Percentiles rank a stretch among this genome's conserved stretches.
Evolutionary conservation across 2,329 filamentous ascomycete species (phyloP).

Genomic region (Apiospora rasikravindrae): DNA sequence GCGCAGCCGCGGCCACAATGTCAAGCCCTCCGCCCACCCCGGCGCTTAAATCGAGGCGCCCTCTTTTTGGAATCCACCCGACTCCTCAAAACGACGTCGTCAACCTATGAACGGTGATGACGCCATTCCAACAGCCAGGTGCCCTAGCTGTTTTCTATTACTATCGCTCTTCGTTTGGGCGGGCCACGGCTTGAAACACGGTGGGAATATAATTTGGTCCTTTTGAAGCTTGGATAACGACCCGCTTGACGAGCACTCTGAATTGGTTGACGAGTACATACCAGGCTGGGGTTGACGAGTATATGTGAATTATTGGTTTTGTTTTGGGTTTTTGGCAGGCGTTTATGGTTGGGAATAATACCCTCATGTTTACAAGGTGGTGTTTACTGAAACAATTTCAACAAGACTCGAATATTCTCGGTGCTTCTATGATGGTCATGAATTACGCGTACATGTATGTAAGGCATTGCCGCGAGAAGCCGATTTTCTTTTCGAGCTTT

Average conservation of each 20-base stretch:
- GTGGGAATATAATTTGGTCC: too few relatives aligned
- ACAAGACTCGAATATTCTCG: background rate
- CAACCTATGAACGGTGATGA: background rate
- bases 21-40: conserved; percentile 33
- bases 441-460: too few relatives aligned
- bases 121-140: too few relatives aligned
- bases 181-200: too few relatives aligned
- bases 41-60: conserved; percentile 29
- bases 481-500: too few relatives aligned
- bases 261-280: background rate
- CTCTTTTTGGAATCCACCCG: background rate
- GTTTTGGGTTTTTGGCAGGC: background rate
- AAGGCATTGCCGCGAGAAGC: too few relatives aligned
- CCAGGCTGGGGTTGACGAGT: background rate
- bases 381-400: background rate
- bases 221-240: background rate
- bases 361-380: background rate
- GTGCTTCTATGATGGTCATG: background rate
- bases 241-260: too few relatives aligned
- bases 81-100: background rate
- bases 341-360: conserved; percentile 18
- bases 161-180: background rate
- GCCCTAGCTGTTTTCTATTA: background rate
- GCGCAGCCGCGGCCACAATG: conserved; percentile 46
- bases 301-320: background rate